Evolutionary conservation across 345 rosid species (phyloP).

Genomic region (Linum usitatissimum): DNA sequence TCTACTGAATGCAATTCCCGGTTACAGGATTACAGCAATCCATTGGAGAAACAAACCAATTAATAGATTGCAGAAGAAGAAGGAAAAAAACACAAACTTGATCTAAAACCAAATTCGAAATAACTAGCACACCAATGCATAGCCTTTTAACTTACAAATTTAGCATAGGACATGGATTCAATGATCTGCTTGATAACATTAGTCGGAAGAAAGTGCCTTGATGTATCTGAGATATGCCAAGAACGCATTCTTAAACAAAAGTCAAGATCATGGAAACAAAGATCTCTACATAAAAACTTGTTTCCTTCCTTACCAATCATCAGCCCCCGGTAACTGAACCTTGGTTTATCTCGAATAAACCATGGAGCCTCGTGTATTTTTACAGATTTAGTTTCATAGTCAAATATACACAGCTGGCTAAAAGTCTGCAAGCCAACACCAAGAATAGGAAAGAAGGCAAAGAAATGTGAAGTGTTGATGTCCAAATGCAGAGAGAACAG

Average conservation of each 20-base stretch:
- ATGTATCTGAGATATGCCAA: slow-evolving; percentile 56
- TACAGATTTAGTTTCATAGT: slow-evolving; percentile 56
- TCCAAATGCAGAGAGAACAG: not conserved
- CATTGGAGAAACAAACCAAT: slow-evolving; percentile 7
- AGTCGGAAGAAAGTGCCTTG: slow-evolving; percentile 74
- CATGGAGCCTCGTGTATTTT: slow-evolving; percentile 70
- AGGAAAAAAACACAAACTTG: slow-evolving; percentile 2
- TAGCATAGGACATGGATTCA: slow-evolving; percentile 93
- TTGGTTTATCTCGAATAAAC: slow-evolving; percentile 75
- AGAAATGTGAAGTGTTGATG: no score
- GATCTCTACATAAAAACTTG: not conserved
- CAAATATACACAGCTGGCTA: slow-evolving; percentile 81
- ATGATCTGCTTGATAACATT: slow-evolving; percentile 68
- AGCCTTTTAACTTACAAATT: slow-evolving; percentile 53
- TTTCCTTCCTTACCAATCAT: slow-evolving; percentile 42
- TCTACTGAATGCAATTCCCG: slow-evolving; percentile 50
- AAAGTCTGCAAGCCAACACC: slow-evolving; percentile 53
- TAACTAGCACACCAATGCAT: slow-evolving; percentile 10
- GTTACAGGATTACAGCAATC: slow-evolving; percentile 19
- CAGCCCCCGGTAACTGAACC: slow-evolving; percentile 82
- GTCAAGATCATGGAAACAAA: slow-evolving; percentile 1
- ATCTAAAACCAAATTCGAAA: slow-evolving; percentile 10
- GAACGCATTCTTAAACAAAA: not conserved
- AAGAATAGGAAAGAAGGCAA: not conserved
- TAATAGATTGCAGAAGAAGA: slow-evolving; percentile 2